Evolutionary conservation across 306 rosid genomes (phyloP), one percentile per base, ranked within the genome.

Genomic region (Ceratonia siliqua): DNA sequence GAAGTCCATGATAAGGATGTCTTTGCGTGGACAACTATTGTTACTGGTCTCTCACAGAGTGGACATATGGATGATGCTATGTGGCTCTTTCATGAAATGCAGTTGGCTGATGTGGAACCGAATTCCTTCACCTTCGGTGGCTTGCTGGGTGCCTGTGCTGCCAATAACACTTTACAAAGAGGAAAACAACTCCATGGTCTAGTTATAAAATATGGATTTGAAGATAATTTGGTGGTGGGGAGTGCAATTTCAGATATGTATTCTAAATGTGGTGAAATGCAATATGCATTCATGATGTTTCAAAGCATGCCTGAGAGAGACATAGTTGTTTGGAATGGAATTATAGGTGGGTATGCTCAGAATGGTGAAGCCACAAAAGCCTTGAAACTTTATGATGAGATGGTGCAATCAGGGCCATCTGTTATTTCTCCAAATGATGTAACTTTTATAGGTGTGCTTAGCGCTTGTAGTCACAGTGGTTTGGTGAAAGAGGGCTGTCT

Each of bases 401-500:
- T 68, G 74, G 20, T 68, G 46, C 62, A 33, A 18, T 50, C 12
- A 50, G 48, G 62, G 5, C 62, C 61, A 49, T 68, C 48, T 3
- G 20, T 32, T 10, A 33, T 50, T 46, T 68, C 33, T 49, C 78
- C 78, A 5, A 75, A 83, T 3, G 67, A 49, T 68, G 50, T 50
- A 28, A 83, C 83, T 17, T 75, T 62, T 20, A 17, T 73, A 2
- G 75, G 81, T 5, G 78, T 83, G 39, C 70, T 79, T 20, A 69
- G 72, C 8, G 83, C 83, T 2, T 83, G 83, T 59, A 74, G 83
- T 32, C 83, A 83, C 53, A 39, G 67, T 3, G 82, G 82, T 50
- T 25, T 82, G 68, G 35, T 82, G 13, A 7, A 54, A 42, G 82
- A 82, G 59, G 79, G 85, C 8, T 73, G 79, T 62, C 74, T 62